Base-by-base conservation (phyloP, 306 rosid genomes). In the Castanea sativa region DNA sequence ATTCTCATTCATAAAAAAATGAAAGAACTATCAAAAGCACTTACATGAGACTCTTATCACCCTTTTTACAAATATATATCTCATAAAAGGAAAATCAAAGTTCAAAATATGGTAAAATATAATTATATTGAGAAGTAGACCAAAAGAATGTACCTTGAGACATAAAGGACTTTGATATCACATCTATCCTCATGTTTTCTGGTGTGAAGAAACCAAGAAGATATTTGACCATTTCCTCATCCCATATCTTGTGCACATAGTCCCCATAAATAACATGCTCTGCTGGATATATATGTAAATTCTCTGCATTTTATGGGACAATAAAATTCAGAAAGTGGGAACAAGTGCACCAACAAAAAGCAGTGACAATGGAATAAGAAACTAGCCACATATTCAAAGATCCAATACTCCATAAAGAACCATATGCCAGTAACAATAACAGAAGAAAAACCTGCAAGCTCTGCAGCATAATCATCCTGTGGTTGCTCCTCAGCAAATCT, bases 401-500 rank as follows among this genome's bases (percentile, higher is more conserved):
- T 68, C 51, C n/a, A 35, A 33, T 21, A 30, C 9, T 1, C 35
- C 21, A 21, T 14, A 35, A 19, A 25, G 16, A 5, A 9, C 74
- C 5, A 59, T 35, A 58, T 43, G 4, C 72, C n/a, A 73, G 69
- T 32, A 61, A 80, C 29, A 73, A 32, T 12, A 2, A 58, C 74
- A 23, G 55, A 29, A 75, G 10, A 15, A 57, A 45, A 83, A 92
- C 98, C 99, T 90, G 99, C 85, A 77, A 95, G 99, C 81, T 91
- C 96, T 32, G 96, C 91, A 82, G 99, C 98, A 85, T 92, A 95
- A 85, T 95, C 99, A 87, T 95, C 99, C 81, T 89, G 97, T 56
- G 97, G 99, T 65, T 92, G 93, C 88, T 95, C 99, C 89, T 93
- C 99, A 9, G 88, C 97, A 83, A 92, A 95, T 88, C 90, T 89